A percentile compares a stretch with the other conserved stretches of the same genome.
Evolutionary conservation across 1,139 yeast species (phyloP).

Genomic region (Pichia sp.): DNA sequence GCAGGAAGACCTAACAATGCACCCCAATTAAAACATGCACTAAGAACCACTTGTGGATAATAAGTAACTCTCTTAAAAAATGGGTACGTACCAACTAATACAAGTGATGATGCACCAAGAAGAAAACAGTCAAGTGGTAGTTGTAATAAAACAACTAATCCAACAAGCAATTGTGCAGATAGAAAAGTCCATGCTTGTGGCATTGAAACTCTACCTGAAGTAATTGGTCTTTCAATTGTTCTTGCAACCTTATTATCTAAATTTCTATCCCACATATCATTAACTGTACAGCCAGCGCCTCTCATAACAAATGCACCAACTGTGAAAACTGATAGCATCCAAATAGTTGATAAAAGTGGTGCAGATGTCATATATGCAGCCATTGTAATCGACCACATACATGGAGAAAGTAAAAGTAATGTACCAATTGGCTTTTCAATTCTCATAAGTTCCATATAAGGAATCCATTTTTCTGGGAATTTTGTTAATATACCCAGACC

Average conservation of each 20-base stretch:
- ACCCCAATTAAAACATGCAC: slow-evolving; percentile 93
- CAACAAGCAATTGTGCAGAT: slow-evolving; percentile 71
- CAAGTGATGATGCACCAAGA: slow-evolving; percentile 74
- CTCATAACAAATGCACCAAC: slow-evolving; percentile 88
- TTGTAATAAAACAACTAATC: slow-evolving; percentile 62
- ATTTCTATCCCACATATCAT: slow-evolving; percentile 79
- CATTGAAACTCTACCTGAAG: slow-evolving; percentile 73
- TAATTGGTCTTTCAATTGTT: slow-evolving; percentile 84
- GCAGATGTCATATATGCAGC: slow-evolving; percentile 74
- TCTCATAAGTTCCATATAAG: slow-evolving; percentile 88
- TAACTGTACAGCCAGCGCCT: slow-evolving; percentile 96
- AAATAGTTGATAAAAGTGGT: slow-evolving; percentile 52
- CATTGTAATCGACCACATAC: slow-evolving; percentile 78
- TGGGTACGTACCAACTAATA: slow-evolving; percentile 83
- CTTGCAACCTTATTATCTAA: slow-evolving; percentile 81
- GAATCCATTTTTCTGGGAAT: slow-evolving; percentile 68
- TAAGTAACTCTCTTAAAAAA: slow-evolving; percentile 89
- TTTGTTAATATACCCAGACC: slow-evolving; percentile 55
- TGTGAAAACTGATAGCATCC: slow-evolving; percentile 62
- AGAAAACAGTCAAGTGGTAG: slow-evolving; percentile 78
- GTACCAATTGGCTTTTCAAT: slow-evolving; percentile 95
- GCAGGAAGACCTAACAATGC: slow-evolving; percentile 93
- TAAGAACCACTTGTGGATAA: slow-evolving; percentile 82
- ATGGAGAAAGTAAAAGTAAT: slow-evolving; percentile 70
- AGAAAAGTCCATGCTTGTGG: slow-evolving; percentile 70